Conservation (phyloP, 2,329 filamentous ascomycete species). For the Exophiala xenobiotica region DNA sequence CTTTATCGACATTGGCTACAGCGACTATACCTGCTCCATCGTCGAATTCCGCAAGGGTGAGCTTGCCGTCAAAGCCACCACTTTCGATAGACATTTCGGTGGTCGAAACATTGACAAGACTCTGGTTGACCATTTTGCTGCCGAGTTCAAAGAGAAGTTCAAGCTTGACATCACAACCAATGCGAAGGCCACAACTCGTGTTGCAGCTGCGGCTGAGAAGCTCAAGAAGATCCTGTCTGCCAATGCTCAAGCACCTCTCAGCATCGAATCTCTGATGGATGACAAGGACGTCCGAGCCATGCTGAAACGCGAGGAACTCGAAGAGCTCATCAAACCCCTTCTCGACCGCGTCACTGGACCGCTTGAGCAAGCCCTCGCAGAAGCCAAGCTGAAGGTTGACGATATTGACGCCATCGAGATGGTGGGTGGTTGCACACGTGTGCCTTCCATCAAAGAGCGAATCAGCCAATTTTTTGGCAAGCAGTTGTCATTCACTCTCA, state of each 20-base stretch:
- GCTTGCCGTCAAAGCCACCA: conserved; percentile 85
- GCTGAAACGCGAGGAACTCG: conserved; percentile 91
- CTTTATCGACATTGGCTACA: conserved; percentile 94
- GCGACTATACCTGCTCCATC: conserved; percentile 90
- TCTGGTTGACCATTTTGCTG: conserved; percentile 88
- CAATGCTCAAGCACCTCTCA: conserved; percentile 87
- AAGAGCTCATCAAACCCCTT: conserved; percentile 83
- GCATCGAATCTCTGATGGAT: conserved; percentile 98
- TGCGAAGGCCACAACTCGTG: conserved; percentile 83
- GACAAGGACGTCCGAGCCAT: conserved; percentile 86
- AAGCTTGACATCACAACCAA: conserved; percentile 94
- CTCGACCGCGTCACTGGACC: conserved; percentile 70
- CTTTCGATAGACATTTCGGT: conserved; percentile 94
- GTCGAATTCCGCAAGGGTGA: conserved; percentile 98
- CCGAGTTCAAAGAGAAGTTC: conserved; percentile 96
- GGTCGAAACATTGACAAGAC: conserved; percentile 96
- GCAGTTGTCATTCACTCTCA: conserved; percentile 88
- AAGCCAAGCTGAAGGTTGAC: conserved; percentile 84
- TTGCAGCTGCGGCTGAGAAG: conserved; percentile 88
- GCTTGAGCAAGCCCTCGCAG: conserved; percentile 87
- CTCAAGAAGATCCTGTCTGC: conserved; percentile 97
- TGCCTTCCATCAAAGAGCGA: conserved; percentile 85
- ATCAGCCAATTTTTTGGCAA: conserved; percentile 93
- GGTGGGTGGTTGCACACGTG: conserved; percentile 90
- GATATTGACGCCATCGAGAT: conserved; percentile 94